Evolutionary conservation across 2,329 filamentous ascomycete genomes (phyloP), one percentile per base, ranked within the genome.

Genomic region (Arthrobotrys megalospora): DNA sequence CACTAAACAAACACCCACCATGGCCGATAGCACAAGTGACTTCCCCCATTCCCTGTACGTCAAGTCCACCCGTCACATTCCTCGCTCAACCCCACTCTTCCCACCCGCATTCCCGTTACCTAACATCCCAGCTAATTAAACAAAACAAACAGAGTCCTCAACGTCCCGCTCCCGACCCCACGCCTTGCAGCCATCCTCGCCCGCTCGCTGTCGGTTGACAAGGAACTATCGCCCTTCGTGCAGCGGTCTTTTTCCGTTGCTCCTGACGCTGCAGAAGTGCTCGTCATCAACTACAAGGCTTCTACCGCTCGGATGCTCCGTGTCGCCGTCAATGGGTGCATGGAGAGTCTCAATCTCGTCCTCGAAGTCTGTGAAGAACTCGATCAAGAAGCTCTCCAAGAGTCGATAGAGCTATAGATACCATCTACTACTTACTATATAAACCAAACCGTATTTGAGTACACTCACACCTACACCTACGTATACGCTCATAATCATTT

Each of bases 221-320:
- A 91, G 79, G 95, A 98, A 84, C 88, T 97, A 58, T 98, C 95
- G 1, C 89, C 92, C 11, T 89, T 96, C 12, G 95, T 97, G 71
- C 89, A 87, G 53, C 90, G 95, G 73, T 86, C 88, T 0, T 91
- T 97, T 80, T 60, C 66, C 21, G 66, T 71, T 45, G 69, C 66
- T 38, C 66, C 60, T n/a, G 48, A 65, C 16, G 65, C 55, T 38
- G 36, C 66, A 10, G 58, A 71, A 16, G 66, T 71, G 10, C 73
- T 77, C 16, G 60, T 98, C 60, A 92, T 93, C 10, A 88, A 91
- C 76, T 98, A 98, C 85, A 88, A 88, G 69, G 96, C 95, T 1
- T 93, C 93, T 0, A 98, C 95, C 21, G 97, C 97, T 84, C 91
- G 95, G 81, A 97, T 98, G 95, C 88, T 98, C 70, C 91, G 95